Percentiles rank a stretch among this genome's conserved stretches.
These are phyloP conservation scores for Trichopus zeylanicus DNA, from an alignment of 116 monocot genomes.

Conservation along the genomic window DNA sequence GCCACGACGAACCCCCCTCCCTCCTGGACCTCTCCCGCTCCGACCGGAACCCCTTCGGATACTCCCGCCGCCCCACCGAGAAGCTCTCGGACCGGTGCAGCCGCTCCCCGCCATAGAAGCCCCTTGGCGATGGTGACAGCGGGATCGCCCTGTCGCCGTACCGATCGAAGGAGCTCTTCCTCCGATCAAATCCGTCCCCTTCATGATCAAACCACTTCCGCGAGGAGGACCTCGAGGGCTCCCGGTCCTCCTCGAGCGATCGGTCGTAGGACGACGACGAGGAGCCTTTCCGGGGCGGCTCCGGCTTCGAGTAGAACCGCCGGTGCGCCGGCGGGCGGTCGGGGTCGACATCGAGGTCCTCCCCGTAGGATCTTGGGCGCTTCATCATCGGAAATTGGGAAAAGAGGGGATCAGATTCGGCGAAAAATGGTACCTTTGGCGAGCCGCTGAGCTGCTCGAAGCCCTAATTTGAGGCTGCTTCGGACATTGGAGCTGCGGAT, in stretches of 20 bases:
- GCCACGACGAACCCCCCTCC: slow-evolving; percentile 33
- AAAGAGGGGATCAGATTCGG: not conserved
- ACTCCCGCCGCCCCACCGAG: slow-evolving; percentile 37
- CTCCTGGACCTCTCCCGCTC: slow-evolving; percentile 39
- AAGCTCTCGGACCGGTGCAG: slow-evolving; percentile 47
- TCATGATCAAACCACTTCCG: slow-evolving; percentile 47
- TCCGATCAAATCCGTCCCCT: slow-evolving; percentile 29
- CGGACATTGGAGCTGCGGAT: not conserved
- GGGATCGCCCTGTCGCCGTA: slow-evolving; percentile 20
- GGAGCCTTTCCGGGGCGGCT: slow-evolving; percentile 16
- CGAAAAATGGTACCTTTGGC: not conserved
- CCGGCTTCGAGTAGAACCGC: slow-evolving; percentile 26
- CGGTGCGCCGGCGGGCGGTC: slow-evolving; percentile 34
- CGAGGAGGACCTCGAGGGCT: slow-evolving; percentile 4
- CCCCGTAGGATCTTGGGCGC: slow-evolving; percentile 52
- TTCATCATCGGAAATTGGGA: slow-evolving; percentile 30
- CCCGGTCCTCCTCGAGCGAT: slow-evolving; percentile 29
- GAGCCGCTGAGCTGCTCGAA: not conserved
- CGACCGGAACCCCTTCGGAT: slow-evolving; percentile 44
- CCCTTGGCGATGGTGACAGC: slow-evolving; percentile 23
- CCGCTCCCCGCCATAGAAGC: slow-evolving; percentile 21
- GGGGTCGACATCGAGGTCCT: slow-evolving; percentile 17
- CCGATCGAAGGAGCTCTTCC: slow-evolving; percentile 34
- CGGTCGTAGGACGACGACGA: slow-evolving; percentile 24
- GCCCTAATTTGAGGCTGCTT: not conserved